These are phyloP conservation scores for Zygoascus meyerae DNA, from an alignment of 1,139 yeast species.

Conservation along the genomic window DNA sequence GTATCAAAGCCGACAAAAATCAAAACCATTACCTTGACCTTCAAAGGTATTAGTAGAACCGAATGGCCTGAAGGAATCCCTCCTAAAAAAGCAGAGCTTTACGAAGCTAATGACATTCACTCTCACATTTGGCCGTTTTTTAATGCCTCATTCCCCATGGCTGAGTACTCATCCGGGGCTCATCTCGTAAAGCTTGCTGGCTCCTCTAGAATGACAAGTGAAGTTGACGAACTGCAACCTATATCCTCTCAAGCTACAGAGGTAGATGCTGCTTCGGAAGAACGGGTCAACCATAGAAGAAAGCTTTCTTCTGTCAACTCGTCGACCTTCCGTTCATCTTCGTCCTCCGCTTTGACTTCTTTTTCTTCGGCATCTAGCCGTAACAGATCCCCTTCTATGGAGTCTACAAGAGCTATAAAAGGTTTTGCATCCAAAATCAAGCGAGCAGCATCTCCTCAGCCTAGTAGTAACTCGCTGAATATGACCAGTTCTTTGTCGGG, in stretches of 20 bases:
- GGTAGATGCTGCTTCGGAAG: background rate
- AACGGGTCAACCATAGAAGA: background rate
- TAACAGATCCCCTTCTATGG: conserved; percentile 11
- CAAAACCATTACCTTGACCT: conserved; percentile 58
- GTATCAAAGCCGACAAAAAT: conserved; percentile 71
- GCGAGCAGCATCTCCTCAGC: conserved; percentile 20
- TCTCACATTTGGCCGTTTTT: conserved; percentile 93
- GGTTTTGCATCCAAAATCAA: conserved; percentile 19
- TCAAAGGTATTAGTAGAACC: conserved; percentile 71
- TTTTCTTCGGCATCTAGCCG: conserved; percentile 9
- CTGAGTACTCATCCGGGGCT: conserved; percentile 41
- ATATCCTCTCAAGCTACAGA: background rate
- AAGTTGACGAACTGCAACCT: conserved; percentile 15
- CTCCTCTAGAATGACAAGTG: background rate
- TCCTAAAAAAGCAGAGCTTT: conserved; percentile 64
- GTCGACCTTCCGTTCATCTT: conserved; percentile 2
- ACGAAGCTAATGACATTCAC: conserved; percentile 60
- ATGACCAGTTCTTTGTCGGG: conserved; percentile 14
- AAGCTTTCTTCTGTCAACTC: background rate
- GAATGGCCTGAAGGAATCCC: conserved; percentile 99
- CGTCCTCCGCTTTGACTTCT: background rate
- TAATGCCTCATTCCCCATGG: conserved; percentile 38
- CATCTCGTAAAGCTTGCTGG: conserved; percentile 48
- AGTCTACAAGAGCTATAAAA: conserved; percentile 13
- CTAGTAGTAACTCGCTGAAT: conserved; percentile 8